Evolutionary conservation across 495 filamentous ascomycete species (phyloP), one percentile per base, ranked within the genome.

Genomic region (Xylaria telfairii): DNA sequence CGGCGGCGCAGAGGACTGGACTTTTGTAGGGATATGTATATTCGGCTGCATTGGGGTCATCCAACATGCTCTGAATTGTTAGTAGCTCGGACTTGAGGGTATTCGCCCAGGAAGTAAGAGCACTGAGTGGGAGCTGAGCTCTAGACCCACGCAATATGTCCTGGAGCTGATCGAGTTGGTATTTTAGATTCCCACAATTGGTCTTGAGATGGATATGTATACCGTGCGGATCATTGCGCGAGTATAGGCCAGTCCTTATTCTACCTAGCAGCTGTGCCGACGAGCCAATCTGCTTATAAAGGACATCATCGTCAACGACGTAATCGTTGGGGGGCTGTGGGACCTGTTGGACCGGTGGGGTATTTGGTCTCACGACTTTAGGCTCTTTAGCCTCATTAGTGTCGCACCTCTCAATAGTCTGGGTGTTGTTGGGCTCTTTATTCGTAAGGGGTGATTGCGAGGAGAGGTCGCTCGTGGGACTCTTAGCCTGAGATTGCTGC

Each of bases 91-190:
- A 39, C 24, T 71, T 53, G 30, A 77, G 69, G 2, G 44, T 71
- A 2, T 42, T 49, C 17, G 74, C n/a, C 76, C 72, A 75, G 4
- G 42, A n/a, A n/a, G n/a, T n/a, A n/a, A n/a, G n/a, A n/a, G n/a
- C n/a, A n/a, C n/a, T n/a, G n/a, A n/a, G n/a, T n/a, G n/a, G n/a
- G n/a, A n/a, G n/a, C n/a, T n/a, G n/a, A n/a, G n/a, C n/a, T n/a
- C n/a, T n/a, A n/a, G n/a, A n/a, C n/a, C n/a, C n/a, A n/a, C 41
- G 34, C 26, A 65, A n/a, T 3, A 69, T 74, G 26, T 70, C 65
- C 19, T 69, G 37, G 47, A 75, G 46, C 15, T 59, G 53, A 4
- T 66, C 49, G 13, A 69, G 37, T 30, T 44, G 67, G n/a, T 19
- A 24, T 4, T 63, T 4, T 13, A 73, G 51, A 6, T 37, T 66